Conservation (phyloP, 257 asterid species). For the Nicotiana sylvestris region DNA sequence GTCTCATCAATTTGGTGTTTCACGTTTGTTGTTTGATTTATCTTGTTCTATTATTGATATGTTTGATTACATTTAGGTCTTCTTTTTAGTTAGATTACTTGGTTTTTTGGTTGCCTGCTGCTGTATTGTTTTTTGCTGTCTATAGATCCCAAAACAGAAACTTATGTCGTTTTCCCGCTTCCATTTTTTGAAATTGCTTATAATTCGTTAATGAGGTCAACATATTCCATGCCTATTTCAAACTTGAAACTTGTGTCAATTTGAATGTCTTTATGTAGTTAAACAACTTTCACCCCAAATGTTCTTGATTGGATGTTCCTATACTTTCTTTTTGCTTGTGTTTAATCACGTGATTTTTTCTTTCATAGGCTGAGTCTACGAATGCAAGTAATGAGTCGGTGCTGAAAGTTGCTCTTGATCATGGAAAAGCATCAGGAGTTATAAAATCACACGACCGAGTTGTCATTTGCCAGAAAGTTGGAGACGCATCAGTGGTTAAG, state of each 20-base stretch:
- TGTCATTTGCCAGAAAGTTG: conserved; percentile 82
- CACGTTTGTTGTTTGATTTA: background rate
- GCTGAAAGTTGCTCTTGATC: conserved; percentile 75
- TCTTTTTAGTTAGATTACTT: too few relatives aligned
- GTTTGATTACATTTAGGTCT: too few relatives aligned
- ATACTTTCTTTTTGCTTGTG: background rate
- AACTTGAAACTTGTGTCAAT: background rate
- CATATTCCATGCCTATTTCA: background rate
- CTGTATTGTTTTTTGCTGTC: too few relatives aligned
- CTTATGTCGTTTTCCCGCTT: too few relatives aligned
- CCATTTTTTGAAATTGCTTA: too few relatives aligned
- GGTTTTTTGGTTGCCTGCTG: background rate
- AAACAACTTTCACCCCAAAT: background rate
- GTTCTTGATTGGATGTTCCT: background rate
- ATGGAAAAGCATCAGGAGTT: conserved; percentile 65
- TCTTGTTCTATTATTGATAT: background rate
- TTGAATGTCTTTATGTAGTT: background rate
- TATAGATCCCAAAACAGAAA: too few relatives aligned
- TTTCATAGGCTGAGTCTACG: conserved; percentile 61
- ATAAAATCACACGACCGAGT: conserved; percentile 71
- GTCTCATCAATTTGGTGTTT: background rate
- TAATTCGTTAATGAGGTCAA: too few relatives aligned
- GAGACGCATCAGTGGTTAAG: conserved; percentile 86
- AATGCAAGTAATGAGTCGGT: conserved; percentile 64
- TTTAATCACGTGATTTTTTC: background rate